phyloP scores from a whole-genome alignment of 495 filamentous ascomycete genomes.

The Aspergillus sclerotiicarbonarius region DNA sequence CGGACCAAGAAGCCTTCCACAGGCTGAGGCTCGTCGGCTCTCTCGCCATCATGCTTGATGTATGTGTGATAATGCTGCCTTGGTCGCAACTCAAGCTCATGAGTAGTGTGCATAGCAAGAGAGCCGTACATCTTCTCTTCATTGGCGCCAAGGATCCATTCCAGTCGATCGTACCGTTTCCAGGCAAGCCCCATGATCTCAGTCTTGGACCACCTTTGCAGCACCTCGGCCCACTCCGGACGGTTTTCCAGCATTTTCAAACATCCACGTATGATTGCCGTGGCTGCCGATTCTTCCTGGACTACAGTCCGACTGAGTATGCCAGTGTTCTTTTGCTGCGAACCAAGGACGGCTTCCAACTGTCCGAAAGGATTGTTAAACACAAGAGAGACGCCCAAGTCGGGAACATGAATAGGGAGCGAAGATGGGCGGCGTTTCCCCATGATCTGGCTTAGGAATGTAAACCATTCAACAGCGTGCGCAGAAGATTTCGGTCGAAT shows the following conservation, averaged over 20 bases:
- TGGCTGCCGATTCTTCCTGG: slow-evolving; percentile 54
- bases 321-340: slow-evolving; percentile 42
- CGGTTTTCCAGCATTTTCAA: slow-evolving; percentile 57
- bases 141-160: slow-evolving; percentile 70
- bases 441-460: slow-evolving; percentile 61
- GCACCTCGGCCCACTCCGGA: slow-evolving; percentile 61
- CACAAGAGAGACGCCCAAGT: slow-evolving; percentile 61
- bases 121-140: slow-evolving; percentile 75
- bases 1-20: slow-evolving; percentile 72
- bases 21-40: slow-evolving; percentile 59
- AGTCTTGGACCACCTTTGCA: slow-evolving; percentile 58
- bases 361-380: slow-evolving; percentile 63
- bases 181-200: slow-evolving; percentile 71
- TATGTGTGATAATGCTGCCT: slow-evolving; percentile 67
- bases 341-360: slow-evolving; percentile 42
- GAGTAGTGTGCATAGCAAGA: slow-evolving; percentile 69
- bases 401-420: slow-evolving; percentile 67
- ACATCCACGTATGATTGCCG: slow-evolving; percentile 55
- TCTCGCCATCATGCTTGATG: slow-evolving; percentile 35
- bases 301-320: slow-evolving; percentile 45
- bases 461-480: slow-evolving; percentile 72
- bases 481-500: slow-evolving; percentile 64
- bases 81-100: slow-evolving; percentile 71
- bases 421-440: slow-evolving; percentile 58
- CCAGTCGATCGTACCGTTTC: slow-evolving; percentile 73